Percentiles rank a stretch among this genome's conserved stretches.
Evolutionary conservation across 1,139 yeast species (phyloP).

Genomic region (Saccharomyces hybrid): DNA sequence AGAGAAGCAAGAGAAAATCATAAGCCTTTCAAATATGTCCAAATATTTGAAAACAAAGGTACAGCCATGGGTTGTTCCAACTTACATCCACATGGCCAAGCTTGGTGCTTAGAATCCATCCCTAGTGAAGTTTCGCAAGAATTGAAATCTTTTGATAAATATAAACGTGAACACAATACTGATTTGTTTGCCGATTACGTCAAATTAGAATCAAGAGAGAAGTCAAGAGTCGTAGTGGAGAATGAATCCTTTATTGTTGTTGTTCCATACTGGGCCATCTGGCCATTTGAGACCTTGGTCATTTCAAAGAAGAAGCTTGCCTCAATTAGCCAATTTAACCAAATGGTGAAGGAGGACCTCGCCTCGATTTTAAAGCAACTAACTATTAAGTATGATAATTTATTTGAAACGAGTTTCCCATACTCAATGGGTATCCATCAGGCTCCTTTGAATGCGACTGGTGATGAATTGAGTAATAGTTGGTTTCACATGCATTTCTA

Average conservation of each 20-base stretch:
- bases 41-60: constrained; percentile 74
- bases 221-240: constrained; percentile 47
- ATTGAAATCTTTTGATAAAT: constrained; percentile 44
- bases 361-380: constrained; percentile 48
- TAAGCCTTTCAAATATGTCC: constrained; percentile 53
- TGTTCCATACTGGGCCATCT: constrained; percentile 77
- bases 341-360: constrained; percentile 46
- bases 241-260: constrained; percentile 63
- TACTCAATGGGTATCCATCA: constrained; percentile 81
- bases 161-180: constrained; percentile 39
- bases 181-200: constrained; percentile 62
- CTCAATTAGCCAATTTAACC: constrained; percentile 45
- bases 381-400: constrained; percentile 64
- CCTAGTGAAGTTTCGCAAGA: constrained; percentile 68
- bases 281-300: constrained; percentile 73
- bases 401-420: constrained; percentile 65
- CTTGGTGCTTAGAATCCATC: constrained; percentile 62
- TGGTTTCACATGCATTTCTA: constrained; percentile 77
- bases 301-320: constrained; percentile 49
- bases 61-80: constrained; percentile 78
- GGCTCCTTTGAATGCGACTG: constrained; percentile 46
- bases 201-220: constrained; percentile 46
- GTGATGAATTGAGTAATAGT: constrained; percentile 38
- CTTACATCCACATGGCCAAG: constrained; percentile 77
- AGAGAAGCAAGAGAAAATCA: constrained; percentile 35